phyloP scores from a whole-genome alignment of 352 stramenopile species.

The Globisporangium abappressorium region DNA sequence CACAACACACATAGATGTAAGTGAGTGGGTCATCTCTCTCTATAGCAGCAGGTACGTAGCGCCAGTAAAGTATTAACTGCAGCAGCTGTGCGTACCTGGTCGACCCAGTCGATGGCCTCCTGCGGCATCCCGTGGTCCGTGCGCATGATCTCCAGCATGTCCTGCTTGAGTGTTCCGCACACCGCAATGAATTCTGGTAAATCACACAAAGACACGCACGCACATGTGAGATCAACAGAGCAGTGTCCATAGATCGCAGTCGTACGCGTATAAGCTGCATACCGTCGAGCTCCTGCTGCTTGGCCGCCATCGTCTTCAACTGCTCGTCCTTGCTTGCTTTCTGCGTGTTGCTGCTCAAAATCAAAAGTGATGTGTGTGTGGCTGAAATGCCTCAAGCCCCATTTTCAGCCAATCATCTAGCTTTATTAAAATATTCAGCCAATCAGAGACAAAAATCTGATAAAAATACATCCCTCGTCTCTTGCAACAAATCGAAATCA shows the following conservation, averaged over 20 bases:
- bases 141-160: conserved; percentile 66
- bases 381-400: not conserved
- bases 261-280: not conserved
- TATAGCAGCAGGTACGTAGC: too few species aligned
- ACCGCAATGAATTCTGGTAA: conserved; percentile 74
- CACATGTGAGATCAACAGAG: not conserved
- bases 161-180: conserved; percentile 69
- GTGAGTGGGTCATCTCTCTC: not conserved
- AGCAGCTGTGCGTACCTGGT: conserved; percentile 25
- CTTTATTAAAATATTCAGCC: not conserved
- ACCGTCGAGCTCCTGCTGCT: conserved; percentile 47
- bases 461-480: not conserved
- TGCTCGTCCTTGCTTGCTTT: not conserved
- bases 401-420: not conserved
- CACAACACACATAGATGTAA: not conserved
- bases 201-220: not conserved
- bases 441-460: not conserved
- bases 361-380: not conserved
- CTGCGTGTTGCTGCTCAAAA: not conserved
- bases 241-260: too few species aligned
- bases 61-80: not conserved
- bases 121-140: conserved; percentile 71
- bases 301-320: conserved; percentile 20
- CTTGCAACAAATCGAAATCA: not conserved
- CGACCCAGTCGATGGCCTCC: conserved; percentile 76